phyloP scores from a whole-genome alignment of 148 eudicot genomes.

The Chenopodium quinoa region DNA sequence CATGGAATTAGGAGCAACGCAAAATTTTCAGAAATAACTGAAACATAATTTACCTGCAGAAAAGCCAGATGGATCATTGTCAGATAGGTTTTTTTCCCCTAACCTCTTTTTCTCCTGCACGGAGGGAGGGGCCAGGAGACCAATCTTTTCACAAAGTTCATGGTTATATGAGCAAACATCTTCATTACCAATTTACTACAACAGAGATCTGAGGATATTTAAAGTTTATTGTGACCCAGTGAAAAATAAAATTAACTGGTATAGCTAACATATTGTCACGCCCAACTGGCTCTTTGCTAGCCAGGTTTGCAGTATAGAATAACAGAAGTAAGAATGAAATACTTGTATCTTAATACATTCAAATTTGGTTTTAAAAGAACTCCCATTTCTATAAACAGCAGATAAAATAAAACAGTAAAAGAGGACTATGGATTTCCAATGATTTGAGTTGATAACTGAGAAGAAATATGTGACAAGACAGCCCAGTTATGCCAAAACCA shows the following conservation, averaged over 20 bases:
- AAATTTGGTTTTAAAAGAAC: not conserved
- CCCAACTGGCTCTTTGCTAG: not conserved
- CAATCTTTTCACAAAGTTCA: not conserved
- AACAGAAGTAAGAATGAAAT: not conserved
- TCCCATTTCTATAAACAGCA: no score
- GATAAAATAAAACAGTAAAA: not conserved
- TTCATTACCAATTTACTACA: not conserved
- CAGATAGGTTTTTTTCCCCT: not conserved
- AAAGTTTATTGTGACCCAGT: not conserved
- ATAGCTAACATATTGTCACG: not conserved
- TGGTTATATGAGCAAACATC: not conserved
- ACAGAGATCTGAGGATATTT: not conserved
- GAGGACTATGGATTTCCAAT: not conserved
- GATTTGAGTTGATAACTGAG: not conserved
- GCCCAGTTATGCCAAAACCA: not conserved
- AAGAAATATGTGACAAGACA: not conserved
- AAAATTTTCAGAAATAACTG: not conserved
- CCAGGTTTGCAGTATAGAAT: not conserved
- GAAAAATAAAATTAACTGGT: not conserved
- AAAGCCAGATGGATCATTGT: not conserved
- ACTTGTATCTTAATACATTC: not conserved
- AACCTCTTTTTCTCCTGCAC: not conserved
- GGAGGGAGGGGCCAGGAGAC: not conserved
- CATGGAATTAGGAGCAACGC: conserved; percentile 7
- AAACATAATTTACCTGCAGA: conserved; percentile 32